Evolutionary conservation across 1,284 basidiomycete genomes (phyloP).

Genomic region (Ceratobasidium sp.): DNA sequence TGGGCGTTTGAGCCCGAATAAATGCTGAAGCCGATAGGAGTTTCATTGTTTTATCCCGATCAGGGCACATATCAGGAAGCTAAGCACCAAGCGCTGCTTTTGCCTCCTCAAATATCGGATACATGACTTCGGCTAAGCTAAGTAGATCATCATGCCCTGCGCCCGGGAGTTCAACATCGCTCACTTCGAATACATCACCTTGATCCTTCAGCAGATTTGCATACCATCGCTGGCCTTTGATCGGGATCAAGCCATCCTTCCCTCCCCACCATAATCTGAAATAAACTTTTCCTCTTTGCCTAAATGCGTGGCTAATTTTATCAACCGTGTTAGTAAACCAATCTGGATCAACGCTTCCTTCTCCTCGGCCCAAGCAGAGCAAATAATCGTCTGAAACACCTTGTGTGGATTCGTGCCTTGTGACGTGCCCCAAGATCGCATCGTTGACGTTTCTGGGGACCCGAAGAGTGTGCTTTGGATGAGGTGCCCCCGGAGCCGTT

Average conservation of each 20-base stretch:
- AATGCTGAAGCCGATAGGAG: not conserved
- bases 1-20: not conserved
- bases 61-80: not conserved
- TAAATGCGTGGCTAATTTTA: constrained; percentile 8
- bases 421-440: constrained; percentile 5
- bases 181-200: constrained; percentile 18
- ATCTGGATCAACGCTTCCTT: constrained; percentile 25
- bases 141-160: constrained; percentile 35
- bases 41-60: not conserved
- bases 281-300: constrained; percentile 12
- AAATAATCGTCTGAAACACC: constrained; percentile 37
- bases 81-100: not conserved
- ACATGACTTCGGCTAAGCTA: constrained; percentile 25
- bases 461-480: constrained; percentile 16
- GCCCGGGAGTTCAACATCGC: constrained; percentile 3
- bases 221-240: constrained; percentile 35
- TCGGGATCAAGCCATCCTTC: constrained; percentile 12
- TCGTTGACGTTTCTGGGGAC: not conserved
- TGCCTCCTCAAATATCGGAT: constrained; percentile 33
- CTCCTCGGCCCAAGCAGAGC: constrained; percentile 36
- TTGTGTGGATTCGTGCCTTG: constrained; percentile 30
- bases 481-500: not conserved
- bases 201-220: constrained; percentile 22
- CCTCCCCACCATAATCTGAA: constrained; percentile 37
- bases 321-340: constrained; percentile 11